Conservation (phyloP, 2,329 filamentous ascomycete genomes). For the Ilyonectria sp. region DNA sequence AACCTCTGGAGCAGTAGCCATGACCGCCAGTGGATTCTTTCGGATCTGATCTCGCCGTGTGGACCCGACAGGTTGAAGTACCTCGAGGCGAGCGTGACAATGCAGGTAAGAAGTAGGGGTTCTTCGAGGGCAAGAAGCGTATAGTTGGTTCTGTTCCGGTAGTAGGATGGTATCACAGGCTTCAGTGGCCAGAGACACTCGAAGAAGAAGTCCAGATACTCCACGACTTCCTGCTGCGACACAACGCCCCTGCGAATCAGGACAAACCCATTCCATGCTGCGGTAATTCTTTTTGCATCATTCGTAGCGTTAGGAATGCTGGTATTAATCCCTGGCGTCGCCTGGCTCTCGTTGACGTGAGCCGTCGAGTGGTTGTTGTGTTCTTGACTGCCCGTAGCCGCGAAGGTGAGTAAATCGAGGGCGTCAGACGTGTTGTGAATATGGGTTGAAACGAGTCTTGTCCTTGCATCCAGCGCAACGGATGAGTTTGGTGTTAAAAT, state of each 20-base stretch:
- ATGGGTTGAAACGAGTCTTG: constrained; percentile 31
- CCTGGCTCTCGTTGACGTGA: constrained; percentile 5
- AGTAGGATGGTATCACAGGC: constrained; percentile 29
- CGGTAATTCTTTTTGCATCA: not conserved
- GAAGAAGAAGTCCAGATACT: constrained; percentile 34
- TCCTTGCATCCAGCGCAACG: constrained; percentile 24
- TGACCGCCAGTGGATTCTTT: constrained; percentile 37
- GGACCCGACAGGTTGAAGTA: constrained; percentile 23
- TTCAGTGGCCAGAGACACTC: constrained; percentile 32
- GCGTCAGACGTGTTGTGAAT: constrained; percentile 34
- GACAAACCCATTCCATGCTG: constrained; percentile 25
- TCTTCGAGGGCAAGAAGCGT: constrained; percentile 24
- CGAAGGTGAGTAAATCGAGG: constrained; percentile 31
- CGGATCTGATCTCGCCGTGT: constrained; percentile 31
- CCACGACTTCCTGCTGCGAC: constrained; percentile 29
- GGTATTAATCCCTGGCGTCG: not conserved
- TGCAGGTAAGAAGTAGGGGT: constrained; percentile 28
- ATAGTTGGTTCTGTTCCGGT: constrained; percentile 19
- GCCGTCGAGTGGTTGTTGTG: constrained; percentile 14
- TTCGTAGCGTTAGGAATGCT: not conserved
- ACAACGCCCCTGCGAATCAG: constrained; percentile 32
- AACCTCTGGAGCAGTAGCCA: constrained; percentile 32
- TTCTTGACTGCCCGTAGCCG: constrained; percentile 14
- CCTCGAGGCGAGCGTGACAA: constrained; percentile 33
- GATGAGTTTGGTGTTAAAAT: not conserved